These are phyloP conservation scores for Stylonectria norvegica DNA, from an alignment of 2,329 filamentous ascomycete species.

Conservation along the genomic window DNA sequence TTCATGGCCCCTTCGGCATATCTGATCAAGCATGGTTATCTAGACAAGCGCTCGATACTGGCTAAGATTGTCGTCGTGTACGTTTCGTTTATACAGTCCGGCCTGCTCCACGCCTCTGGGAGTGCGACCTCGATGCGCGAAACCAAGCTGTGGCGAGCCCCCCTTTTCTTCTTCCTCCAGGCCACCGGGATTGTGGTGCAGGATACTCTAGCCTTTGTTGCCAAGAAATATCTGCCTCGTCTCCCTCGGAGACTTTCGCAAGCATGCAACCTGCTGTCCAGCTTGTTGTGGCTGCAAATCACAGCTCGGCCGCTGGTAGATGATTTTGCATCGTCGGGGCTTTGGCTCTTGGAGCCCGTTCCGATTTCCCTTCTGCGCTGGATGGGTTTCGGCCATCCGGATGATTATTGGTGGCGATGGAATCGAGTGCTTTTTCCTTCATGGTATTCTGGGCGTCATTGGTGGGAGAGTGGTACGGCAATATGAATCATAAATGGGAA, in stretches of 20 bases:
- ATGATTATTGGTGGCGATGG: slow-evolving; percentile 68
- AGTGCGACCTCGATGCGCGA: slow-evolving; percentile 62
- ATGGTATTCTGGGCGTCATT: slow-evolving; percentile 59
- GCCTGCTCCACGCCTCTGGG: slow-evolving; percentile 66
- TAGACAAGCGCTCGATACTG: slow-evolving; percentile 31
- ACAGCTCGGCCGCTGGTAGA: slow-evolving; percentile 67
- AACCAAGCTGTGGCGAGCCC: slow-evolving; percentile 49
- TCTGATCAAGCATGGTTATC: slow-evolving; percentile 39
- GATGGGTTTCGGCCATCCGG: slow-evolving; percentile 58
- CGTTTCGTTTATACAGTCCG: slow-evolving; percentile 59
- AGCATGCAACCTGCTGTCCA: slow-evolving; percentile 58
- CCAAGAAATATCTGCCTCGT: slow-evolving; percentile 36
- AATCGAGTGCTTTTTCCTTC: slow-evolving; percentile 46
- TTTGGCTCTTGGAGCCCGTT: slow-evolving; percentile 82
- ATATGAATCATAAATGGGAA: slow-evolving; percentile 18
- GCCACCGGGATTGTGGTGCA: slow-evolving; percentile 64
- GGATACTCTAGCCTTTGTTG: slow-evolving; percentile 31
- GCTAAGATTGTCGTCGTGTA: slow-evolving; percentile 30
- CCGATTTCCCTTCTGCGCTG: slow-evolving; percentile 68
- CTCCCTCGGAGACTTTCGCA: slow-evolving; percentile 47
- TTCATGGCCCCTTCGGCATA: slow-evolving; percentile 60
- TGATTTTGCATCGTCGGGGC: slow-evolving; percentile 68
- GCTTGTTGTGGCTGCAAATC: slow-evolving; percentile 63
- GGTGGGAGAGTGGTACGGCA: slow-evolving; percentile 51
- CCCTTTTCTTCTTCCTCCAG: slow-evolving; percentile 71